Conservation (phyloP, 2,329 filamentous ascomycete species). For the Didymella lethalis region DNA sequence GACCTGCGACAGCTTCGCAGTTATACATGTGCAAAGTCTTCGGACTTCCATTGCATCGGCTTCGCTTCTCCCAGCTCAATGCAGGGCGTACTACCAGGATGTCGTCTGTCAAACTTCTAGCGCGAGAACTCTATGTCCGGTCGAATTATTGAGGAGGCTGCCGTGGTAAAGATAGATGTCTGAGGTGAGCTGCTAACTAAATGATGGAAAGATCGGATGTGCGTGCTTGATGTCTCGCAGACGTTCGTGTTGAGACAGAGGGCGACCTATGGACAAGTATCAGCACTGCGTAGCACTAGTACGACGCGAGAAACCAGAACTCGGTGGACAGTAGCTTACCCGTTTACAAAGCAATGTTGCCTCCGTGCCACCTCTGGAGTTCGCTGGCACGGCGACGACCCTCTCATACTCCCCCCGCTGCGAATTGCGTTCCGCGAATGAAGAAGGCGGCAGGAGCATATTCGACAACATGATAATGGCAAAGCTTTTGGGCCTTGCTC, state of each 20-base stretch:
- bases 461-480: neutral
- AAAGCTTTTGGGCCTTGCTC: neutral
- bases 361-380: neutral
- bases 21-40: constrained; percentile 10
- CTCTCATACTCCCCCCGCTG: neutral
- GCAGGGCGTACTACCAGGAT: constrained; percentile 1
- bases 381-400: neutral
- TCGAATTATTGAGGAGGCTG: neutral
- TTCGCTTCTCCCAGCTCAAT: constrained; percentile 10
- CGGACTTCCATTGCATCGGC: constrained; percentile 13
- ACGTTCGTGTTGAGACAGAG: neutral
- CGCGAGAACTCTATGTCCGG: neutral
- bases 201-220: neutral
- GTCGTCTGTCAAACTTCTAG: constrained; percentile 6
- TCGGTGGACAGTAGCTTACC: neutral
- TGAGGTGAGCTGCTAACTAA: constrained; percentile 11
- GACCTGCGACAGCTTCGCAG: neutral
- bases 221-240: constrained; percentile 11
- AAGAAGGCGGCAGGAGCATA: neutral
- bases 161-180: constrained; percentile 1
- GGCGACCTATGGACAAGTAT: neutral
- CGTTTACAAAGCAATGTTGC: neutral
- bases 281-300: constrained; percentile 2
- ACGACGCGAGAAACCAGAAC: neutral
- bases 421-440: neutral